Conservation (phyloP, 306 rosid species). For the Vachellia pachyceras region DNA sequence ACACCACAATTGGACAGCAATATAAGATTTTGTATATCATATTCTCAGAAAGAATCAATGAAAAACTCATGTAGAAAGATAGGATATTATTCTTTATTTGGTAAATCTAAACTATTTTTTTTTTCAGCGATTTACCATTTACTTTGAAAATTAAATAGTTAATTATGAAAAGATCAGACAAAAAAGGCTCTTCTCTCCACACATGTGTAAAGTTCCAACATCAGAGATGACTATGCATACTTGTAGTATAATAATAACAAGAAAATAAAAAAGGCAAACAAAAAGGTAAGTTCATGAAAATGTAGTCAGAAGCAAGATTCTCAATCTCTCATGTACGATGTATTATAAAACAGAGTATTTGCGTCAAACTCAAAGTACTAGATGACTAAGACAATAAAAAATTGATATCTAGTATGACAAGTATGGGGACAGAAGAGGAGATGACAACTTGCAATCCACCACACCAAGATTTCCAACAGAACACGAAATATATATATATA, state of each 20-base stretch:
- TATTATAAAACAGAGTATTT: not conserved
- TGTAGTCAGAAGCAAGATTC: not conserved
- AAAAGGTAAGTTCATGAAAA: not conserved
- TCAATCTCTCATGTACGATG: not conserved
- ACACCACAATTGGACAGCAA: not conserved
- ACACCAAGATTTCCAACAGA: not conserved
- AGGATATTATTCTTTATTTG: not conserved
- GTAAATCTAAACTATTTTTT: constrained; percentile 1
- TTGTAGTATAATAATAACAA: not conserved
- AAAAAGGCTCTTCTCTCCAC: not conserved
- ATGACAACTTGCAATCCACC: not conserved
- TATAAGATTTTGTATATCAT: not conserved
- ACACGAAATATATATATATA: not conserved
- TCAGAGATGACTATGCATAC: not conserved
- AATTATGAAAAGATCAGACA: not conserved
- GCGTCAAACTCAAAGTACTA: not conserved
- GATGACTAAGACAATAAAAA: constrained; percentile 1
- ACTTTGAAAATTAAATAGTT: not conserved
- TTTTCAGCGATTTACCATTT: not conserved
- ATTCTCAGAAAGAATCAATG: not conserved
- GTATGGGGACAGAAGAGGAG: not conserved
- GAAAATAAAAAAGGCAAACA: not conserved
- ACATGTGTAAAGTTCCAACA: not conserved
- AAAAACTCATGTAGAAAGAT: constrained; percentile 1
- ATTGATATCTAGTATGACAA: not conserved